Base-by-base conservation (phyloP, 805 yeast species). In the Naumovozyma castellii region DNA sequence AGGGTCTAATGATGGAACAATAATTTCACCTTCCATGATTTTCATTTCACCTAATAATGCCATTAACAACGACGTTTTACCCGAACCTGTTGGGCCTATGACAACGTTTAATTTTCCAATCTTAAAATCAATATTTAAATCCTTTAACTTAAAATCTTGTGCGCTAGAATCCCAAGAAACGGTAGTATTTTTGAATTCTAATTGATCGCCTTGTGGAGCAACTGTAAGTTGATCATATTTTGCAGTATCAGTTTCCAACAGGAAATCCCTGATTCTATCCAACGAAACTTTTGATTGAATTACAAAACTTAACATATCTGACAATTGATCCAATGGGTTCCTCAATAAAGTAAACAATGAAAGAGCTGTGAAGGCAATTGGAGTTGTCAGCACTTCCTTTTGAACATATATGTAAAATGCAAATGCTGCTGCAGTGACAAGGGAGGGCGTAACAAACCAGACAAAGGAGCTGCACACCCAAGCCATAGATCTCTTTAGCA, bases 31-130 rank as follows among this genome's bases (percentile, higher is more conserved):
- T 1, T 59, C 53, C 6, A 65, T 53, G 34, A 77, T 61, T 40
- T 78, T 78, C 95, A 87, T 86, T 64, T 87, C 96, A 54, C 96
- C 96, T 35, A 87, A 70, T 33, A 87, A 66, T 9, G 95, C 96
- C 65, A 86, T 66, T 44, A 87, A 66, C 47, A 87, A 62, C 0
- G 95, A 85, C 4, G 94, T 80, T 59, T 86, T 86, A 58, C 96
- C 96, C 2, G 88, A 61, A 43, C 96, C 96, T 18, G 95, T 87
- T 13, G 94, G 80, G 18, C 96, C 96, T 50, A 84, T 72, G 45
- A 86, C 69, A 14, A 86, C 83, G 49, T 84, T 86, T 51, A 87
- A 67, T 51, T 80, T 76, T 12, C 82, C 86, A 17, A 68, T 62
- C 45, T 69, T 68, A 65, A 86, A 87, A 18, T 67, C 67, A 43